Evolutionary conservation across 345 rosid species (phyloP), one percentile per base, ranked within the genome.

Genomic region (Eucalyptus microcorys): DNA sequence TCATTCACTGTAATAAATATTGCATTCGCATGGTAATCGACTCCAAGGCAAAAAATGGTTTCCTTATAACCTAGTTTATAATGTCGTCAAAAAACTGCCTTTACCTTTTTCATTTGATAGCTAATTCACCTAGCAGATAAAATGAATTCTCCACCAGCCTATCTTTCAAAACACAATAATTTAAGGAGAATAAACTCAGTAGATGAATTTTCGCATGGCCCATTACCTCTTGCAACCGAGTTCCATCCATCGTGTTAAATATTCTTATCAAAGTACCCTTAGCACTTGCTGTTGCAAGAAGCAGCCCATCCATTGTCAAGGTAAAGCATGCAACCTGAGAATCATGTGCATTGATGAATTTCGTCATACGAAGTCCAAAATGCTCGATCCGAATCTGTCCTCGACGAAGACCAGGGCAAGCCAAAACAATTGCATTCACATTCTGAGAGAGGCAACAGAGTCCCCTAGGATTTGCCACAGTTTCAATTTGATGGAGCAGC

Each of bases 161-260:
- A 76, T 76, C 47, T 40, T 76, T 64, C 14, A 5, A 64, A 40
- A 86, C 52, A 45, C 15, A 14, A 86, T 53, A 61, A 34, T 37
- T 27, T 24, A 42, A 87, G 64, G 30, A 86, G 43, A 49, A 42
- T 21, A 64, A 59, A 34, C 80, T 26, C 48, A 57, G 30, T 30
- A 85, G 45, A 43, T n/a, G 76, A 55, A 85, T 30, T n/a, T 37
- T 14, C 19, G 7, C 83, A 45, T 48, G 40, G 61, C 22, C 17
- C 66, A 30, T 52, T 90, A 97, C 99, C 99, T 97, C 99, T 93
- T 96, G 99, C 89, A 95, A 91, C 88, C 91, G 94, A 90, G 96
- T 95, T 76, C 99, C 99, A 86, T 97, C 99, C 96, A 97, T 91
- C 17, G 99, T 96, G 92, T 96, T 97, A 92, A 95, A 97, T 89